Base-by-base conservation (phyloP, 2,329 filamentous ascomycete genomes). In the Tolypocladium cylindrosporum region DNA sequence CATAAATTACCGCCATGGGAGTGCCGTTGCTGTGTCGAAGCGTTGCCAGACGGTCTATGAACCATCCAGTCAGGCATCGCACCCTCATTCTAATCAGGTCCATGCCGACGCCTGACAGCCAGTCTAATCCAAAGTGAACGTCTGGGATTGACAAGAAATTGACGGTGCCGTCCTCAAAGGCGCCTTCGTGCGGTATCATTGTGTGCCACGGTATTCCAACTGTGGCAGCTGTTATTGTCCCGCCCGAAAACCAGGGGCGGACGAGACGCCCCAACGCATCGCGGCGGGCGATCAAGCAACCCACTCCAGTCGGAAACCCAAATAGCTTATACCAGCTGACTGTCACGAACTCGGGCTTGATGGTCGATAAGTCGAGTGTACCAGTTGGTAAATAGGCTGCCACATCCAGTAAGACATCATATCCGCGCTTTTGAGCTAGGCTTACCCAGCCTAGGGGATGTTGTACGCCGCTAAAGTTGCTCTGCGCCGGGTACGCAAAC, bases 401-500 rank as follows among this genome's bases (percentile, higher is more conserved):
- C 0, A 71, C 71, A 57, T 76, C 74, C 3, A 76, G 67, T 9
- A 75, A 64, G 2, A 76, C 74, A 56, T 75, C 71, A 56, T 72
- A 76, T 27, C 74, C 73, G 10, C 63, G 62, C 5, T 62, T 56
- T 60, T 76, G 74, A 2, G 73, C 74, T 19, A 67, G 58, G 1
- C 55, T 45, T 0, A 74, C 61, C 72, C 72, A 75, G 0, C 63
- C 62, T 0, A 77, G 65, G 16, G 74, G 72, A 51, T 77, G 75
- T 0, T 71, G 71, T 3, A 75, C 74, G 39, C 75, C 75, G 54
- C 66, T 72, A 57, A 77, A 77, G 61, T 78, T 78, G 60, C 72
- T 75, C 62, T 78, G 76, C 0, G 75, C 76, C 4, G 75, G 76
- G 62, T 75, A 78, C 4, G 74, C 75, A 59, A 78, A 76, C 21